phyloP scores from a whole-genome alignment of 352 stramenopile species.

The Globisporangium megalacanthum region DNA sequence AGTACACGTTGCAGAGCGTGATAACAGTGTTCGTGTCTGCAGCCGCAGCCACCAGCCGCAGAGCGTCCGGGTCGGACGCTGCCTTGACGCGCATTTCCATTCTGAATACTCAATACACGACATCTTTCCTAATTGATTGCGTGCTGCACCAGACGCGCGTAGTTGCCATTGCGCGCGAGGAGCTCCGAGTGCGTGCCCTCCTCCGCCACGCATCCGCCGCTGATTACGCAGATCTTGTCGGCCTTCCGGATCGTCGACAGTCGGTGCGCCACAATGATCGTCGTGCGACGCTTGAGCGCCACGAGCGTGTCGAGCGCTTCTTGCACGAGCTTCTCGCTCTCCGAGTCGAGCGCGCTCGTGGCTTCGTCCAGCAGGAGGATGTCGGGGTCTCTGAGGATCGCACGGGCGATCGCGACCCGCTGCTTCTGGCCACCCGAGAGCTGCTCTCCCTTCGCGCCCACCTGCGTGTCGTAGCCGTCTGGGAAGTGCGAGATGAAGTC shows the following conservation, averaged over 20 bases:
- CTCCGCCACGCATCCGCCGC: constrained; percentile 7
- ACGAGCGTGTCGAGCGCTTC: constrained; percentile 19
- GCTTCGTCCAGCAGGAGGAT: constrained; percentile 54
- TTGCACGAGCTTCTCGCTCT: constrained; percentile 51
- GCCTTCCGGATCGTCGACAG: constrained; percentile 19
- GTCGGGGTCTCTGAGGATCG: constrained; percentile 84
- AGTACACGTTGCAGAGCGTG: no score
- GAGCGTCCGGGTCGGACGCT: no score
- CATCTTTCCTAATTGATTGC: no score
- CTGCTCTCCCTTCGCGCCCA: constrained; percentile 56
- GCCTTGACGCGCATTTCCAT: no score
- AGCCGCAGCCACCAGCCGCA: no score
- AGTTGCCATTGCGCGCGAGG: constrained; percentile 3
- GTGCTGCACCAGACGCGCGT: constrained; percentile 9
- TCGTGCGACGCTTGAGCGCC: constrained; percentile 18
- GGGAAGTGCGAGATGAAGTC: constrained; percentile 83
- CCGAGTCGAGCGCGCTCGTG: constrained; percentile 40
- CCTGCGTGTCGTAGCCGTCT: constrained; percentile 84
- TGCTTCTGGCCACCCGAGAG: constrained; percentile 90
- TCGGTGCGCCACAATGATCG: constrained; percentile 35
- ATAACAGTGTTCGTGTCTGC: no score
- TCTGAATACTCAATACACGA: no score
- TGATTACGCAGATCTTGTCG: constrained; percentile 17
- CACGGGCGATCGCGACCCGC: constrained; percentile 85
- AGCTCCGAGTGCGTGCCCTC: constrained; percentile 14